Evolutionary conservation across 164 flowering plant species (phyloP).

Genomic region (Akebia trifoliata): DNA sequence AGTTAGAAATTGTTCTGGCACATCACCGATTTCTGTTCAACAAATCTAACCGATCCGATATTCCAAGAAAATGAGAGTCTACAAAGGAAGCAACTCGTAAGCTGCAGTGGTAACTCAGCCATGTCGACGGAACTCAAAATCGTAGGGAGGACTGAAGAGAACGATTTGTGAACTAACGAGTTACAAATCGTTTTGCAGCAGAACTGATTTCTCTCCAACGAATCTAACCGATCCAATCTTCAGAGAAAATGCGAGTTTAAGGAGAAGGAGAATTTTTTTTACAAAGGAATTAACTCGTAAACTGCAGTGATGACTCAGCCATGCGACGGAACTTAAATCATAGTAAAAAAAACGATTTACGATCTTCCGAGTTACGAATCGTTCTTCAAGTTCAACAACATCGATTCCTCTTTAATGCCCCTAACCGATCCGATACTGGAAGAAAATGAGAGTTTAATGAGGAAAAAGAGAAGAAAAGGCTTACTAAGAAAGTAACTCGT

Average conservation of each 20-base stretch:
- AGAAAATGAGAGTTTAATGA: not conserved
- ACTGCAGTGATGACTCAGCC: conserved; percentile 3
- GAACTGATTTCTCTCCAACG: too few species aligned
- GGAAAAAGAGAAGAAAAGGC: too few species aligned
- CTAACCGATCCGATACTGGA: too few species aligned
- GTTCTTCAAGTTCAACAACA: too few species aligned
- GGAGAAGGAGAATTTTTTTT: not conserved
- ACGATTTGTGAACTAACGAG: too few species aligned
- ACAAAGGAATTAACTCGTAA: conserved; percentile 3
- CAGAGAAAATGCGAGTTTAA: not conserved
- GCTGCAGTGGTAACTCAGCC: conserved; percentile 4
- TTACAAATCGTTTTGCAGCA: too few species aligned
- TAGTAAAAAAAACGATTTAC: too few species aligned
- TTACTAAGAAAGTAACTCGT: not conserved
- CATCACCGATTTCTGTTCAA: not conserved
- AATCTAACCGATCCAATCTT: too few species aligned
- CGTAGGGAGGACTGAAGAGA: too few species aligned
- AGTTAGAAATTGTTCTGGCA: not conserved
- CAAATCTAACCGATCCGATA: not conserved
- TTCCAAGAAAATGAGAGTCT: not conserved
- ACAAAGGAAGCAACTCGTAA: conserved; percentile 4
- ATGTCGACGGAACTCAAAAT: not conserved
- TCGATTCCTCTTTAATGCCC: too few species aligned
- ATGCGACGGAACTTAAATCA: not conserved
- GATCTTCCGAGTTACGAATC: too few species aligned